Base-by-base conservation (phyloP, 352 stramenopile genomes). In the Phytophthora sp. region DNA sequence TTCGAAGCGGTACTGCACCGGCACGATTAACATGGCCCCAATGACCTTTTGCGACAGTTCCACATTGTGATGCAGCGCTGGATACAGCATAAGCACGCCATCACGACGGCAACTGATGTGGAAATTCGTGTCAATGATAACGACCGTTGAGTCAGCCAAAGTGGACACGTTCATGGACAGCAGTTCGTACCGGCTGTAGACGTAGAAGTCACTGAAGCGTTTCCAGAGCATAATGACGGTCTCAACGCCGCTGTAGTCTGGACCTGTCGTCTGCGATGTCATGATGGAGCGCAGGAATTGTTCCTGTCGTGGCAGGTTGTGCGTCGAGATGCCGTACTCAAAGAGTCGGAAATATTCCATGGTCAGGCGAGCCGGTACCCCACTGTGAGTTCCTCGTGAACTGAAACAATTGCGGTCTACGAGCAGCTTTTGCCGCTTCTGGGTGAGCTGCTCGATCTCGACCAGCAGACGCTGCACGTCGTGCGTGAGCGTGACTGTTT, bases 271-370 rank as follows among this genome's bases (percentile, higher is more conserved):
- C 15, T 74, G 26, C 16, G 53, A 61, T 26, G 56, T 79, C 83
- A 89, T 90, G 47, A 80, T 61, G 23, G 76, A 66, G 15, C 82
- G 79, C 9, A 90, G 31, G 36, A 90, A 89, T 8, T 71, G 44
- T 39, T 91, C 75, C 52, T 90, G 79, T 11, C 76, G 52, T 0
- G 33, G 24, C 31, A 62, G 21, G 6, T 55, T 46, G n/a, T 52
- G 31, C 33, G 51, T 18, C 12, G 65, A 76, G 26, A 77, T 77
- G 18, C 83, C 81, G 38, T 76, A 70, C 63, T 87, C 69, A 50
- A 86, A 90, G 27, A 83, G 45, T 2, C 69, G 66, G 45, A 90
- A 80, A 50, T 88, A 90, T 46, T 89, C 81, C 46, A 73, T 71
- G 21, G 71, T 72, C 2, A 83, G 41, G 30, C 77, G 66, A 23